Evolutionary conservation across 106 monocot genomes (phyloP).

Genomic region (Platanthera guangdongensis): DNA sequence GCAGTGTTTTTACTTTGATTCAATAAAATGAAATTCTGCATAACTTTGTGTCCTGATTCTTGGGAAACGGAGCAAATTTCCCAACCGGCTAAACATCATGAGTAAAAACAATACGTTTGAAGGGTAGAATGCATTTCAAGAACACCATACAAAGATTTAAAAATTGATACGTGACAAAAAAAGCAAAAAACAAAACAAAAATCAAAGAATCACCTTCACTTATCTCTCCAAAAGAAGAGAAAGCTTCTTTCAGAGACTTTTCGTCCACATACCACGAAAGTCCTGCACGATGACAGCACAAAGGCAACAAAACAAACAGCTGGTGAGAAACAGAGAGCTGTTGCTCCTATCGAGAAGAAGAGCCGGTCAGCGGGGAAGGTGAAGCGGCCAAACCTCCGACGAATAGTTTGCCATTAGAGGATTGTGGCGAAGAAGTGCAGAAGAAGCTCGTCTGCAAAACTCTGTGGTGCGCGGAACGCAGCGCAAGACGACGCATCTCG

Average conservation of each 20-base stretch:
- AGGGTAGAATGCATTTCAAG: no score
- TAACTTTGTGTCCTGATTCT: no score
- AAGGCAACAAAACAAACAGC: neutral
- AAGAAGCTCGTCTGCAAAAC: slow-evolving; percentile 7
- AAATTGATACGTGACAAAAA: no score
- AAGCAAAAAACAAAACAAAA: no score
- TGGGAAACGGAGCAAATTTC: no score
- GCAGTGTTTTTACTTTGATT: no score
- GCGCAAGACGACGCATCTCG: slow-evolving; percentile 3
- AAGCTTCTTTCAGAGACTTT: slow-evolving; percentile 68
- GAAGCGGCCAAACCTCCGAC: slow-evolving; percentile 45
- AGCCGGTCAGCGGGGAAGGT: neutral
- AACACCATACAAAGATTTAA: no score
- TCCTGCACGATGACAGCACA: slow-evolving; percentile 13
- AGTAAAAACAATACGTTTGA: no score
- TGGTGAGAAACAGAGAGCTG: neutral
- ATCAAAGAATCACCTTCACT: slow-evolving; percentile 42
- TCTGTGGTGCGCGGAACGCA: neutral
- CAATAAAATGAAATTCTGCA: no score
- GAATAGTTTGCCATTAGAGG: slow-evolving; percentile 60
- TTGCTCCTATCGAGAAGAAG: neutral
- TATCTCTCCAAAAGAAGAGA: slow-evolving; percentile 73
- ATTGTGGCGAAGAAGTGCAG: slow-evolving; percentile 13
- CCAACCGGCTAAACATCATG: no score
- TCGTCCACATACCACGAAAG: slow-evolving; percentile 85